Evolutionary conservation across 2,329 filamentous ascomycete genomes (phyloP).

Genomic region (Metarhizium rileyi): DNA sequence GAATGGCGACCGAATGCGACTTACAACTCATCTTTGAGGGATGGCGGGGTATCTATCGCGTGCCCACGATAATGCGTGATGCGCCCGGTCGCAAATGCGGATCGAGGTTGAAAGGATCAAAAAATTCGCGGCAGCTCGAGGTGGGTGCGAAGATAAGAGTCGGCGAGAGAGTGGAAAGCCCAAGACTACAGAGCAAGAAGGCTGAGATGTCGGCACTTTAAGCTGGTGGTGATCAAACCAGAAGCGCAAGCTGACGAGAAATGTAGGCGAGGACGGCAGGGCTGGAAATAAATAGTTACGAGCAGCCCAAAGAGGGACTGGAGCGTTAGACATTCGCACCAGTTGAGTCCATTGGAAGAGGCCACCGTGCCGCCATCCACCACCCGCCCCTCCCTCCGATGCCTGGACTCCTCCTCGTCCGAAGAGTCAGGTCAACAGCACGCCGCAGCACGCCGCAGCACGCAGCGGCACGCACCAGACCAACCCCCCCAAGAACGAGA

Average conservation of each 20-base stretch:
- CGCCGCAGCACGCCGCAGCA: too few species aligned
- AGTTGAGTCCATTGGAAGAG: too few species aligned
- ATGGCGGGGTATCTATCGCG: slow-evolving; percentile 16
- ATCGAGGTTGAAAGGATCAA: background rate
- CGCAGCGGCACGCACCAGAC: too few species aligned
- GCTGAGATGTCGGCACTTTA: background rate
- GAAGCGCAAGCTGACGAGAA: background rate
- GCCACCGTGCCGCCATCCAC: too few species aligned
- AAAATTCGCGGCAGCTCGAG: background rate
- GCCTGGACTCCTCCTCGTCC: too few species aligned
- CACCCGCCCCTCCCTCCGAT: too few species aligned
- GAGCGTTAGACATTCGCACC: too few species aligned
- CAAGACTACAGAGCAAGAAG: background rate
- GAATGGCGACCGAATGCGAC: slow-evolving; percentile 13
- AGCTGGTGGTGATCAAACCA: background rate
- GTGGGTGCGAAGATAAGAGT: too few species aligned
- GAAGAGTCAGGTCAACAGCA: too few species aligned
- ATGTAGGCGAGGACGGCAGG: too few species aligned
- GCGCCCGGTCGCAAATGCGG: background rate
- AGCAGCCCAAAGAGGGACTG: too few species aligned
- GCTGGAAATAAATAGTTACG: slow-evolving; percentile 2
- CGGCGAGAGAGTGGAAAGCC: background rate
- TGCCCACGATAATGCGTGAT: background rate
- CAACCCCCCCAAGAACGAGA: too few species aligned
- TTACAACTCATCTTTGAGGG: slow-evolving; percentile 21